phyloP scores from a whole-genome alignment of 2,329 filamentous ascomycete species.

The Calonectria ilicicola region DNA sequence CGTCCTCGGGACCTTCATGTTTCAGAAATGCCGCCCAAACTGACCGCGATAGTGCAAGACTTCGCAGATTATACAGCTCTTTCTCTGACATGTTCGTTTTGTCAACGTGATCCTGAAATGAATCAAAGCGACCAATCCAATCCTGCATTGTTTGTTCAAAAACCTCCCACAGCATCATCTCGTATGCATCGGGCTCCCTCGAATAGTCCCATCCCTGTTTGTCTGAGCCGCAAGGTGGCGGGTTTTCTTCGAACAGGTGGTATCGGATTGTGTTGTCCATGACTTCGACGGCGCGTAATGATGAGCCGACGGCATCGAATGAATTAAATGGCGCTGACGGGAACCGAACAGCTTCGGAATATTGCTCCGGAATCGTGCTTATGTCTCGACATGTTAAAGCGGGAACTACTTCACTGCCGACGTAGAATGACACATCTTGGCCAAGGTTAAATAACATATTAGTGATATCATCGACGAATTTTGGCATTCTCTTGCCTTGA shows the following conservation, averaged over 20 bases:
- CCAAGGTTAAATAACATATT: neutral
- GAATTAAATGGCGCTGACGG: neutral
- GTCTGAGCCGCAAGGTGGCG: too few relatives aligned
- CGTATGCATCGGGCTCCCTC: neutral
- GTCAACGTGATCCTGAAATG: neutral
- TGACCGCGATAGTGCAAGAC: neutral
- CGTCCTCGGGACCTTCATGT: neutral
- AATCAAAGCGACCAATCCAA: neutral
- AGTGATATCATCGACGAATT: neutral
- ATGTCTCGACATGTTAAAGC: neutral
- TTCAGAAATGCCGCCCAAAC: neutral
- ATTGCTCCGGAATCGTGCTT: neutral
- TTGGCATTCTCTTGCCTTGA: neutral
- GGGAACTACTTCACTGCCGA: neutral
- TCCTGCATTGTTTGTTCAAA: neutral
- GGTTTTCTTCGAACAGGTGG: neutral
- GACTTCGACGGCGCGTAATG: neutral
- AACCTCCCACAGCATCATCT: neutral
- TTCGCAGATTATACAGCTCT: neutral
- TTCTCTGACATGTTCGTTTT: neutral
- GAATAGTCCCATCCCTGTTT: neutral
- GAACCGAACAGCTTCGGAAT: neutral
- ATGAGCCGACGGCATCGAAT: neutral
- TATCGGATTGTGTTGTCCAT: constrained; percentile 1
- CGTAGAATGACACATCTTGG: neutral